These are phyloP conservation scores for Trichosporon sp. DNA, from an alignment of 1,284 basidiomycete species.

Conservation along the genomic window DNA sequence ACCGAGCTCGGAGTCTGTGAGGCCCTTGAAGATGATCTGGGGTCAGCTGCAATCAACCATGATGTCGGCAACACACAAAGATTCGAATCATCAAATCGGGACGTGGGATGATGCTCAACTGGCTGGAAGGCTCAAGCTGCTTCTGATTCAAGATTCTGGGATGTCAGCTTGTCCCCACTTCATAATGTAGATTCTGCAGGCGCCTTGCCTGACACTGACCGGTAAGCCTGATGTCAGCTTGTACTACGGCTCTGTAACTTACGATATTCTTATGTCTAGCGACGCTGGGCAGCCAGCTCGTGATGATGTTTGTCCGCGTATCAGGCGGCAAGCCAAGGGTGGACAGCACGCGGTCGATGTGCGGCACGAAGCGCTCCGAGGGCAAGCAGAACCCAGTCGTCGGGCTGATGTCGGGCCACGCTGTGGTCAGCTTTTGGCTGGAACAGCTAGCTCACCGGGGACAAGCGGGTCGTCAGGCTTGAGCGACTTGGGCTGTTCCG, in stretches of 20 bases:
- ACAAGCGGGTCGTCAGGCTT: constrained; percentile 36
- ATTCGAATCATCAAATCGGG: constrained; percentile 38
- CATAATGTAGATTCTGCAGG: too few relatives aligned
- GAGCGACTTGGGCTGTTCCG: constrained; percentile 13
- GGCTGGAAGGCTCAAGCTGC: constrained; percentile 32
- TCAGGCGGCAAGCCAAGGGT: constrained; percentile 40
- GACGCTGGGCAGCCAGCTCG: constrained; percentile 40
- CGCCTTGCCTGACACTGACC: constrained; percentile 16
- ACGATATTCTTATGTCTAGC: constrained; percentile 42
- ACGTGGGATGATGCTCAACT: constrained; percentile 35
- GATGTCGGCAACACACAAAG: constrained; percentile 27
- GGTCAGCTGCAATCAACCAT: not conserved
- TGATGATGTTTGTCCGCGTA: constrained; percentile 40
- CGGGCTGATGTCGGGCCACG: constrained; percentile 42
- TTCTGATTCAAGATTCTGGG: constrained; percentile 35
- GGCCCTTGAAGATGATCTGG: constrained; percentile 41
- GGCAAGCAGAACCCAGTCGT: constrained; percentile 38
- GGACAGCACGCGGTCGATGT: constrained; percentile 40
- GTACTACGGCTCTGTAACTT: constrained; percentile 9
- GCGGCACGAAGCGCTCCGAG: constrained; percentile 39
- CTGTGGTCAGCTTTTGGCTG: constrained; percentile 13
- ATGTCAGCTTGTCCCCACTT: constrained; percentile 2
- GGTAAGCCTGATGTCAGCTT: constrained; percentile 28
- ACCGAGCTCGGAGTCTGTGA: constrained; percentile 37
- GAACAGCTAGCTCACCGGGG: constrained; percentile 28